Evolutionary conservation across 164 flowering plant genomes (phyloP), one percentile per base, ranked within the genome.

Genomic region (Magnolia changhungtana): DNA sequence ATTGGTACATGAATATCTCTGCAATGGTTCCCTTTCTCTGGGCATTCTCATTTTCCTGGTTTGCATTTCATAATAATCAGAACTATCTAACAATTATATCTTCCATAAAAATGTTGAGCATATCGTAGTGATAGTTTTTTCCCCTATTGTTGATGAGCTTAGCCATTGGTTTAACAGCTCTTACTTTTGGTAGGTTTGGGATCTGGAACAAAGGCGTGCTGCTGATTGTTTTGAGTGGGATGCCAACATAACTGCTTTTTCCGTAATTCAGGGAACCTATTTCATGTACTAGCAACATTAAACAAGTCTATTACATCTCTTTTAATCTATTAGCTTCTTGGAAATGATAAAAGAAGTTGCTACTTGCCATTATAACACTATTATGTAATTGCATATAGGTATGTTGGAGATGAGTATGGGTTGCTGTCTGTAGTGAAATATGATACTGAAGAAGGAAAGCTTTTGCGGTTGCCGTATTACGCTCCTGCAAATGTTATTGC

Each of bases 321-420:
- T 21, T 63, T 79, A 19, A 70, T 14, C 63, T 20, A 10, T 73
- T 63, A 49, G 49, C 63, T 76, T 19, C 21, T 37, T 66, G 66
- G 21, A 79, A 65, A 75, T 49, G 19, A 50, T 6, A 49, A 76
- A 13, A 45, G 72, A 72, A 71, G 61, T 58, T 61, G 59, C 0
- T 58, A 58, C 37, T 50, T 80, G 68, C 31, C 27, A 67, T 20
- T 23, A 58, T 76, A 45, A 80, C 55, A 72, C 11, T 72, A n/a
- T 58, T 73, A n/a, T 75, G 24, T 69, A 74, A 23, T 67, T 50
- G 16, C 71, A 24, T 72, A 66, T 84, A 94, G 98, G 91, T 92
- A 86, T 80, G 66, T 89, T 24, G 98, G 98, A 51, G 95, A 94
- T 84, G 97, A 94, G 69, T 59, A 85, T 87, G 98, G 97, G 27